A percentile compares a stretch with the other conserved stretches of the same genome.
Evolutionary conservation across 495 filamentous ascomycete species (phyloP).

Genomic region (Pseudomonodictys pantanalensis): DNA sequence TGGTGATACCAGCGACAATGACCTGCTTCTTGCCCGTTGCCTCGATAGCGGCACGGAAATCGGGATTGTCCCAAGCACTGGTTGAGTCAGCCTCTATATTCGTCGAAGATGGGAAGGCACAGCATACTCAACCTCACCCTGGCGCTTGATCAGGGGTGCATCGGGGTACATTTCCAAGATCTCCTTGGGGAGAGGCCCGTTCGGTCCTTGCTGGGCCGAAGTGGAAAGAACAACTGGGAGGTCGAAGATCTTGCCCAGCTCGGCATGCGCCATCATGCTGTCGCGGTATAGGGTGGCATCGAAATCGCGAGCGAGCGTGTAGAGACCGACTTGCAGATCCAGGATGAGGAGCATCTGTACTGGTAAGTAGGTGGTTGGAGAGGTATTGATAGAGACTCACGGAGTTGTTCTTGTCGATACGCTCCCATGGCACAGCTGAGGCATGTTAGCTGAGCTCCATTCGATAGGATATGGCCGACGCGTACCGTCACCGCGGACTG

Average conservation of each 20-base stretch:
- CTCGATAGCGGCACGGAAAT: slow-evolving; percentile 64
- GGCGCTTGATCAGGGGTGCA: slow-evolving; percentile 62
- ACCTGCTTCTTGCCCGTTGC: slow-evolving; percentile 67
- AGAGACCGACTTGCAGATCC: slow-evolving; percentile 71
- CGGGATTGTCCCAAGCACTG: slow-evolving; percentile 69
- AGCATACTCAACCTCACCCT: slow-evolving; percentile 66
- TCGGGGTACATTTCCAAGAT: slow-evolving; percentile 66
- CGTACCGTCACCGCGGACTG: slow-evolving; percentile 19
- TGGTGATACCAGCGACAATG: slow-evolving; percentile 71
- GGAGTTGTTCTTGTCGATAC: slow-evolving; percentile 57
- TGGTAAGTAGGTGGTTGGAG: not conserved
- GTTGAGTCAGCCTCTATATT: not conserved
- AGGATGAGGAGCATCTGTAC: slow-evolving; percentile 60
- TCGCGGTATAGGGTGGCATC: slow-evolving; percentile 60
- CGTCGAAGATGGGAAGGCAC: not conserved
- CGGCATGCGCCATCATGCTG: slow-evolving; percentile 67
- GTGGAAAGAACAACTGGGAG: slow-evolving; percentile 69
- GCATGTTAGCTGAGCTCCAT: not conserved
- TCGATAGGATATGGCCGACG: not conserved
- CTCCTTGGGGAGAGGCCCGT: slow-evolving; percentile 69
- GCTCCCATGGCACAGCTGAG: slow-evolving; percentile 38
- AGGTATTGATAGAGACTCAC: slow-evolving; percentile 37
- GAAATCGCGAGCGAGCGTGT: slow-evolving; percentile 62
- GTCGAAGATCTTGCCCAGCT: slow-evolving; percentile 63
- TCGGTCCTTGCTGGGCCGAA: slow-evolving; percentile 61